Percentiles rank a stretch among this genome's conserved stretches.
Conservation (phyloP, 345 rosid species). For the Brassica rapa region DNA sequence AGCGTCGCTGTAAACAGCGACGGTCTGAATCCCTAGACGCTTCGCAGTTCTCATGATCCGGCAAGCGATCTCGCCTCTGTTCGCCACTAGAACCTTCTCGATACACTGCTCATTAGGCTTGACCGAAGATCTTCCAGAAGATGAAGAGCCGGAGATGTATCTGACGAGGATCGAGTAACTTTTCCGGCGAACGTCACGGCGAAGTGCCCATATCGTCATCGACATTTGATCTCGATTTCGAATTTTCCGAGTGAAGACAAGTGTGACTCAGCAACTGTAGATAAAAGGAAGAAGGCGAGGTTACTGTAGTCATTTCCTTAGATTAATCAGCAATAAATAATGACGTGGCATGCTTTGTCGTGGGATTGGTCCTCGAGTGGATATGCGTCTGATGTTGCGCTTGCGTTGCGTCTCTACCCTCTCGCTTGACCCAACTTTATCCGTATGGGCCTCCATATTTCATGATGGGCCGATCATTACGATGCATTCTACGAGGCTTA, state of each 20-base stretch:
- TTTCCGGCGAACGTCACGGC: slow-evolving; percentile 47
- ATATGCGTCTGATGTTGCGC: slow-evolving; percentile 40
- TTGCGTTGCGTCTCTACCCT: slow-evolving; percentile 38
- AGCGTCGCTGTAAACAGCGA: slow-evolving; percentile 90
- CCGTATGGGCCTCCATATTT: slow-evolving; percentile 6
- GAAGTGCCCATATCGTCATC: slow-evolving; percentile 52
- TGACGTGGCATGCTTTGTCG: slow-evolving; percentile 32
- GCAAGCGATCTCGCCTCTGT: slow-evolving; percentile 90
- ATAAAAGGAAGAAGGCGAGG: not conserved
- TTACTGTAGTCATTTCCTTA: no score
- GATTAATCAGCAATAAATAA: not conserved
- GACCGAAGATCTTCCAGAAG: not conserved
- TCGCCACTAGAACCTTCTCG: slow-evolving; percentile 77
- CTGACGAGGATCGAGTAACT: slow-evolving; percentile 40
- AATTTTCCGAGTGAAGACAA: slow-evolving; percentile 7
- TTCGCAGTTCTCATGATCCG: slow-evolving; percentile 79
- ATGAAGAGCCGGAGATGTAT: slow-evolving; percentile 37
- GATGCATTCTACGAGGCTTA: not conserved
- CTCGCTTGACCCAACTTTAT: not conserved
- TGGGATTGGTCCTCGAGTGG: slow-evolving; percentile 23
- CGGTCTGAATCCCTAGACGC: slow-evolving; percentile 75
- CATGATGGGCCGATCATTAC: not conserved
- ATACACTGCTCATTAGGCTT: slow-evolving; percentile 43
- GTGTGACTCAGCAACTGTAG: slow-evolving; percentile 26
- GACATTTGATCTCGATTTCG: slow-evolving; percentile 51